Percentiles rank a stretch among this genome's conserved stretches.
Conservation (phyloP, 345 rosid species). For the Ceriops tagal region DNA sequence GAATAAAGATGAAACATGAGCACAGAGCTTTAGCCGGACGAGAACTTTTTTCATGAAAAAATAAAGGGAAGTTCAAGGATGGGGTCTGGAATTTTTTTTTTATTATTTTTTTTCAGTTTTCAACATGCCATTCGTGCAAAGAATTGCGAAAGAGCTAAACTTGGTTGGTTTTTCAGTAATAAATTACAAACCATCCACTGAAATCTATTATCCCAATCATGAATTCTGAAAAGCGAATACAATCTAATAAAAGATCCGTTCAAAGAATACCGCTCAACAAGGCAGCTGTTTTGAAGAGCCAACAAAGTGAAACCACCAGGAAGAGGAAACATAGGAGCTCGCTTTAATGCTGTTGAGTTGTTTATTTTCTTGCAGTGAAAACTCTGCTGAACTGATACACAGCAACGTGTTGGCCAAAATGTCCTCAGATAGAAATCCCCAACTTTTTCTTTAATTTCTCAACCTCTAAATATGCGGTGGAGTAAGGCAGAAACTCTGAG, state of each 20-base stretch:
- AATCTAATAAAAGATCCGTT: too few relatives aligned
- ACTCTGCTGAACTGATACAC: conserved; percentile 26
- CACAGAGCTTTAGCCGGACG: too few relatives aligned
- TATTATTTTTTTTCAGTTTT: too few relatives aligned
- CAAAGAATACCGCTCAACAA: neutral
- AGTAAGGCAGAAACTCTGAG: conserved; percentile 91
- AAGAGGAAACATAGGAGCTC: conserved; percentile 17
- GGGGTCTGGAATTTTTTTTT: neutral
- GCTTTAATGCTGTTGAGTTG: conserved; percentile 44
- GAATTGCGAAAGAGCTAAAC: neutral
- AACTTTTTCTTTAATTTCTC: conserved; percentile 79
- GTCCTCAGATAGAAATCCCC: conserved; percentile 56
- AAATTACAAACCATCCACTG: neutral
- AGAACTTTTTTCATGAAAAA: too few relatives aligned
- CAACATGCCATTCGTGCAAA: neutral
- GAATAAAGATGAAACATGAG: too few relatives aligned
- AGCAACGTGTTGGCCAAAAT: conserved; percentile 10
- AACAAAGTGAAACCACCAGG: conserved; percentile 22
- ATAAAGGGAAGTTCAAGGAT: neutral
- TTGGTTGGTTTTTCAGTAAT: neutral
- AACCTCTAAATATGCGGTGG: conserved; percentile 87
- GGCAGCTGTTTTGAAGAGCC: conserved; percentile 20
- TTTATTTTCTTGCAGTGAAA: conserved; percentile 54
- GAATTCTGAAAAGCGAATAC: neutral
- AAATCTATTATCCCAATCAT: neutral